Conservation (phyloP, 2,329 filamentous ascomycete species). For the Penicillium expansum region DNA sequence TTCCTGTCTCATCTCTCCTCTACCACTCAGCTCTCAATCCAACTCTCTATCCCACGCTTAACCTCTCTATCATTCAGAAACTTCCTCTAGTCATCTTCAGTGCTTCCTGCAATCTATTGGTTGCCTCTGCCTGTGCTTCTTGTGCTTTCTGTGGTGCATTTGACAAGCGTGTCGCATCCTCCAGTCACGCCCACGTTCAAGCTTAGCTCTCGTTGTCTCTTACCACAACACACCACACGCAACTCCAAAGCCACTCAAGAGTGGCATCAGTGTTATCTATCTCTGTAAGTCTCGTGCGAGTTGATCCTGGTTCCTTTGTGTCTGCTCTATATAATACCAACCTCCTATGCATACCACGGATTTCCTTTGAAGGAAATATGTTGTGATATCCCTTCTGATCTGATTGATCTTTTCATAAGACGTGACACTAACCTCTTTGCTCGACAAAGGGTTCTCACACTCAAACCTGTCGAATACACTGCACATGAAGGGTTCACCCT, state of each 20-base stretch:
- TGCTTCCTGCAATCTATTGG: background rate
- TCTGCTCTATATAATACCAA: background rate
- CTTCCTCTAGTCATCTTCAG: background rate
- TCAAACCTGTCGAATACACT: background rate
- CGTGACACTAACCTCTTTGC: background rate
- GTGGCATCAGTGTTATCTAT: background rate
- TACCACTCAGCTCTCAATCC: background rate
- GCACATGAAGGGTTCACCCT: background rate
- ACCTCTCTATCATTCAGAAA: background rate
- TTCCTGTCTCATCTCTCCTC: background rate
- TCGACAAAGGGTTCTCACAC: background rate
- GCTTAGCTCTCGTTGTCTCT: background rate
- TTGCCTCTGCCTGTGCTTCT: background rate
- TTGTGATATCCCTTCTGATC: background rate
- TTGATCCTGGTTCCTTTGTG: too few species aligned
- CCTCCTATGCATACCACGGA: too few species aligned
- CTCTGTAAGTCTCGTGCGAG: background rate
- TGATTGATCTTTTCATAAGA: too few species aligned
- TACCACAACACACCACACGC: background rate
- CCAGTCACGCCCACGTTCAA: background rate
- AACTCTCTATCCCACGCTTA: background rate
- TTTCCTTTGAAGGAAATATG: background rate
- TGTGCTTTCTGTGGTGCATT: background rate
- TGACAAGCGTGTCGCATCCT: background rate
- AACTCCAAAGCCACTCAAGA: background rate